A percentile compares a stretch with the other conserved stretches of the same genome.
Conservation (phyloP, 202 grass and related monocot genomes). For the Tripidium arundinaceum region DNA sequence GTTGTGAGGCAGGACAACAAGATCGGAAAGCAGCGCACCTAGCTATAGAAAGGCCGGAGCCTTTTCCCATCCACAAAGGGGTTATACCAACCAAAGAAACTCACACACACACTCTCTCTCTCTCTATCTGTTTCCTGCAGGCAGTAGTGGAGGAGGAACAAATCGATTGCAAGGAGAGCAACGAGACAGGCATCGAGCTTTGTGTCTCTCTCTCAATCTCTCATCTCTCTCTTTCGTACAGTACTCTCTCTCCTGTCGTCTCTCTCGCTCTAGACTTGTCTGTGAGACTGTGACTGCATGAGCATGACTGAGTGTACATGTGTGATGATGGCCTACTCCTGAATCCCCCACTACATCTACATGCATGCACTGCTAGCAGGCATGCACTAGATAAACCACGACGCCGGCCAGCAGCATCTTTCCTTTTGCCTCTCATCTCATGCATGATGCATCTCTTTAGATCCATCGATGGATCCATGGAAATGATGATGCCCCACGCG, state of each 20-base stretch:
- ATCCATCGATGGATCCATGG: not conserved
- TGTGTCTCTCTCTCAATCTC: not conserved
- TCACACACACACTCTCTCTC: not conserved
- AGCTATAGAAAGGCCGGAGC: conserved; percentile 39
- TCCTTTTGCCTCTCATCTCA: not conserved
- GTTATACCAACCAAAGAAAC: conserved; percentile 17
- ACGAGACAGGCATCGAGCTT: not conserved
- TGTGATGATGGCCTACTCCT: conserved; percentile 39
- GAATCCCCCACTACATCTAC: conserved; percentile 21
- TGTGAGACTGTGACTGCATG: not conserved
- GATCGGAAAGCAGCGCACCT: conserved; percentile 35
- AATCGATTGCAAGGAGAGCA: conserved; percentile 36
- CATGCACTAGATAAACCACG: conserved; percentile 11
- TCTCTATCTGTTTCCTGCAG: not conserved
- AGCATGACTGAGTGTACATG: not conserved
- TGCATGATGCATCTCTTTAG: not conserved
- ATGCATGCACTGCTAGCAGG: not conserved
- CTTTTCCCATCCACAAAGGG: conserved; percentile 39
- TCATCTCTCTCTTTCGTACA: not conserved
- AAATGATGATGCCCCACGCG: conserved; percentile 45
- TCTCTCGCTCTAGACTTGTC: conserved; percentile 7
- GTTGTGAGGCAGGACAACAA: conserved; percentile 32
- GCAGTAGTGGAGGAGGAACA: conserved; percentile 44
- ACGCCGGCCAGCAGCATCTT: conserved; percentile 16
- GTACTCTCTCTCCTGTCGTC: not conserved